phyloP scores from a whole-genome alignment of 1,139 yeast genomes.

The Pneumocystis carinii region DNA sequence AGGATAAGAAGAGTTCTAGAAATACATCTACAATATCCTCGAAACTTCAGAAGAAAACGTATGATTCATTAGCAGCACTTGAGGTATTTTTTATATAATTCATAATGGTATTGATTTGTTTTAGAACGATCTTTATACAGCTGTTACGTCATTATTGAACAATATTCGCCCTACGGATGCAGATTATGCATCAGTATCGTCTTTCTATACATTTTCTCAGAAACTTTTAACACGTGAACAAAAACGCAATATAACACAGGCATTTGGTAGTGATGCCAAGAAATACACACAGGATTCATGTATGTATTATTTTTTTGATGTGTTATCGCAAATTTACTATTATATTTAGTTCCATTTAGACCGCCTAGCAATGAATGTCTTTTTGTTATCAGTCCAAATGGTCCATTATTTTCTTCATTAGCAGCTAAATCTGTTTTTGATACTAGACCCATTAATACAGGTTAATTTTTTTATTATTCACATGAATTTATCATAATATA shows the following conservation, averaged over 20 bases:
- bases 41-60: neutral
- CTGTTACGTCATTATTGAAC: neutral
- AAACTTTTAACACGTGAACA: neutral
- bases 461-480: neutral
- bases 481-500: neutral
- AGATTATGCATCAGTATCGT: neutral
- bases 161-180: neutral
- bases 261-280: neutral
- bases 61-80: neutral
- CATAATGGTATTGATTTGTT: neutral
- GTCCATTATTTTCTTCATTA: neutral
- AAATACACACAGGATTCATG: neutral
- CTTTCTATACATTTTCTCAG: neutral
- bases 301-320: neutral
- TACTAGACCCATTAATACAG: neutral
- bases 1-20: neutral
- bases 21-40: neutral
- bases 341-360: neutral
- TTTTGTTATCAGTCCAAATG: neutral
- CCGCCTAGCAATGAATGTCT: neutral
- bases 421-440: neutral
- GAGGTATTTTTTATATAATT: neutral
- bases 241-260: neutral
- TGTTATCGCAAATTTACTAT: neutral
- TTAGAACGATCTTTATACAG: neutral